A percentile compares a stretch with the other conserved stretches of the same genome.
Evolutionary conservation across 352 stramenopile genomes (phyloP).

Genomic region (Pythium pectinolyticum): DNA sequence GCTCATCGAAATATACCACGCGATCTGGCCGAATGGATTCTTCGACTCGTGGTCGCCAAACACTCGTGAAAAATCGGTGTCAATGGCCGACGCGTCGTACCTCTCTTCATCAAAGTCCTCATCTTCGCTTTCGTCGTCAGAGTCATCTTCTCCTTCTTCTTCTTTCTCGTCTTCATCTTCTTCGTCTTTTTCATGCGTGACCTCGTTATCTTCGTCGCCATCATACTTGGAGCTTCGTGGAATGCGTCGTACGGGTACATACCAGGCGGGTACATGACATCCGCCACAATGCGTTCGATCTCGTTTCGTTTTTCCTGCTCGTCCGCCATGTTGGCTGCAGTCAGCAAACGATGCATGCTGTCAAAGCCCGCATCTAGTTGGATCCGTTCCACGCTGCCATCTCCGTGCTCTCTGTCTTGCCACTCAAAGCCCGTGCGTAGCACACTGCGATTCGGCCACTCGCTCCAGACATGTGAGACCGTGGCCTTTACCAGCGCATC

Average conservation of each 20-base stretch:
- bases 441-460: background rate
- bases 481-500: slow-evolving; percentile 5
- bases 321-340: background rate
- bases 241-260: background rate
- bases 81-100: background rate
- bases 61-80: background rate
- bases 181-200: background rate
- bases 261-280: background rate
- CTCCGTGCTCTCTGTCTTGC: background rate
- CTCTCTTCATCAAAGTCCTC: background rate
- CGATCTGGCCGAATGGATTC: slow-evolving; percentile 9
- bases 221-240: background rate
- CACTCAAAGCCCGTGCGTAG: too few relatives aligned
- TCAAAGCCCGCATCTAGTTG: background rate
- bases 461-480: background rate
- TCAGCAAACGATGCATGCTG: background rate
- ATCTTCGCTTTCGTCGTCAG: background rate
- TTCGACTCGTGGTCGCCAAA: background rate
- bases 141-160: too few relatives aligned
- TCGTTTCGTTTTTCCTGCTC: background rate
- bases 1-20: slow-evolving; percentile 6
- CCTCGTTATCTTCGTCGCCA: background rate
- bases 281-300: background rate
- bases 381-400: background rate
- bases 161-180: background rate